Evolutionary conservation across 441 rosid species (phyloP).

Genomic region (Geranium incanum): DNA sequence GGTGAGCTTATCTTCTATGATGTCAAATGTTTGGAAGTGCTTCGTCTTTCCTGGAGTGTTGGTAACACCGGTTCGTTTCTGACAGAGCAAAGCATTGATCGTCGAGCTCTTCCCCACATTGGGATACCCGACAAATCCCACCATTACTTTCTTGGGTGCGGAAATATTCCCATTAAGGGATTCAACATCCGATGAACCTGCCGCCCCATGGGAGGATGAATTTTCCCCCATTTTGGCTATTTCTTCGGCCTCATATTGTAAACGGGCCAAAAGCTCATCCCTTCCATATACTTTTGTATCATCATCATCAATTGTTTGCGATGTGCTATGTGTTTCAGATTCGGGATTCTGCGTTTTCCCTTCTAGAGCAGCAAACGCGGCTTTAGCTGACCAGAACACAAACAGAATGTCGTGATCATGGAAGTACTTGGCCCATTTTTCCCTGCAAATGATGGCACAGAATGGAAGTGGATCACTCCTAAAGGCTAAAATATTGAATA

Average conservation of each 20-base stretch:
- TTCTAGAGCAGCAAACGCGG: conserved; percentile 63
- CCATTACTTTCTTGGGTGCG: conserved; percentile 42
- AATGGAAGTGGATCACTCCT: conserved; percentile 10
- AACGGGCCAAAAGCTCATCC: conserved; percentile 66
- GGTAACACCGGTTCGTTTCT: conserved; percentile 87
- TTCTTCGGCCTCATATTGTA: conserved; percentile 68
- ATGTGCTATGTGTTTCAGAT: conserved; percentile 26
- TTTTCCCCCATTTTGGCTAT: conserved; percentile 46
- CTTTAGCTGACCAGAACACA: conserved; percentile 95
- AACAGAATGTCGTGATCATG: conserved; percentile 42
- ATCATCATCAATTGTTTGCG: conserved; percentile 35
- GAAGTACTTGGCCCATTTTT: conserved; percentile 75
- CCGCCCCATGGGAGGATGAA: conserved; percentile 27
- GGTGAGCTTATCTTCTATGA: conserved; percentile 64
- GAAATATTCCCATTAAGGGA: no score
- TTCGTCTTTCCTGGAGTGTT: conserved; percentile 93
- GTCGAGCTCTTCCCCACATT: conserved; percentile 94
- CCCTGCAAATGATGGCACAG: conserved; percentile 35
- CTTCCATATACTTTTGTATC: conserved; percentile 60
- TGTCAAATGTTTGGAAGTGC: conserved; percentile 75
- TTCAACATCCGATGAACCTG: conserved; percentile 23
- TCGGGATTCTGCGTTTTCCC: conserved; percentile 46
- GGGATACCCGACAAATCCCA: conserved; percentile 92
- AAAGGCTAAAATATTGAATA: conserved; percentile 5
- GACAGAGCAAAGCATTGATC: conserved; percentile 85